phyloP scores from a whole-genome alignment of 202 grass and related monocot genomes.

The Hordeum pubiflorum region DNA sequence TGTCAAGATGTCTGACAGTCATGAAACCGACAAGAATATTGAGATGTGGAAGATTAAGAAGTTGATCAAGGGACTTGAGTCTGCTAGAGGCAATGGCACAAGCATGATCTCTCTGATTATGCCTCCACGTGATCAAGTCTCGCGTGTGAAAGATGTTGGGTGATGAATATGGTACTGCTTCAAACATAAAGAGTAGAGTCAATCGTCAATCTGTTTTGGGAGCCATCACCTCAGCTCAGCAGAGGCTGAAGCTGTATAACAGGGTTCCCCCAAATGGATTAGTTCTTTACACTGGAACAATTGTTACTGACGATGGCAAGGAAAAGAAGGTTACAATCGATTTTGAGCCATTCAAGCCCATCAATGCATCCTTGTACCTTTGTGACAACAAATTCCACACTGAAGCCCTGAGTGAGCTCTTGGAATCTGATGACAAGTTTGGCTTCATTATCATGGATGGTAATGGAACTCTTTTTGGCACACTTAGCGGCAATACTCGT shows the following conservation, averaged over 20 bases:
- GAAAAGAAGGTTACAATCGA: conserved; percentile 90
- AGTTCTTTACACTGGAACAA: conserved; percentile 80
- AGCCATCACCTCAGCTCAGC: conserved; percentile 88
- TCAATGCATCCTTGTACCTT: conserved; percentile 74
- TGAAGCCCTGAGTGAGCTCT: conserved; percentile 71
- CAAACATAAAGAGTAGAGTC: conserved; percentile 77
- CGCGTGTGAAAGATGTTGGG: conserved; percentile 82
- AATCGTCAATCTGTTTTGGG: conserved; percentile 71
- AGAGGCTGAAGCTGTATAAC: conserved; percentile 77
- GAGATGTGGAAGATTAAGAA: conserved; percentile 96
- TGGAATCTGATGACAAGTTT: conserved; percentile 87
- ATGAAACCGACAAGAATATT: conserved; percentile 83
- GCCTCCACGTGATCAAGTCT: conserved; percentile 77
- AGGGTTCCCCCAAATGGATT: conserved; percentile 75
- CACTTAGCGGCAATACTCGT: conserved; percentile 72
- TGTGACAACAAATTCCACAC: conserved; percentile 90
- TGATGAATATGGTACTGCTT: conserved; percentile 87
- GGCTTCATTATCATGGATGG: conserved; percentile 92
- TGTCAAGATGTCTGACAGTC: conserved; percentile 59
- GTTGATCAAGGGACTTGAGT: conserved; percentile 69
- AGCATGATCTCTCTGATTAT: conserved; percentile 93
- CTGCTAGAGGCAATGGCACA: conserved; percentile 75
- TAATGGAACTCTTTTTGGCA: conserved; percentile 84
- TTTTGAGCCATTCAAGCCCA: conserved; percentile 79
- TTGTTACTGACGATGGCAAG: conserved; percentile 82